These are phyloP conservation scores for Sporothrix euskadiensis DNA, from an alignment of 2,329 filamentous ascomycete species.

Conservation along the genomic window DNA sequence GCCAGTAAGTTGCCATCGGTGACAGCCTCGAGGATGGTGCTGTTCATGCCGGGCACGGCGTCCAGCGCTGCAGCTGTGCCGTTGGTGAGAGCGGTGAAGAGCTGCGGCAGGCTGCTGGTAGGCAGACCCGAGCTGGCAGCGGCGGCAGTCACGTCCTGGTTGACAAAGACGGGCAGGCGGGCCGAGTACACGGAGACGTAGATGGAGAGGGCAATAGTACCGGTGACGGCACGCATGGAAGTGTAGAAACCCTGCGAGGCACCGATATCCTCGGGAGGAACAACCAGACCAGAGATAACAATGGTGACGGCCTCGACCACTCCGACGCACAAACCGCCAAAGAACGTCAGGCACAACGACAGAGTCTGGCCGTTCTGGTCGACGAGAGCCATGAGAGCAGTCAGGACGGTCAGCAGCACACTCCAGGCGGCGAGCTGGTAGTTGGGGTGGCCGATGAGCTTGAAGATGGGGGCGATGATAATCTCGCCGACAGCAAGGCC, in stretches of 20 bases:
- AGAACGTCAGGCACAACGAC: slow-evolving; percentile 14
- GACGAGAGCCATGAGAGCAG: slow-evolving; percentile 23
- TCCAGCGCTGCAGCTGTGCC: slow-evolving; percentile 21
- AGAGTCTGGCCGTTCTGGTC: slow-evolving; percentile 19
- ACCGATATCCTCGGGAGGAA: slow-evolving; percentile 27
- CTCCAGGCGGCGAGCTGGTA: slow-evolving; percentile 23
- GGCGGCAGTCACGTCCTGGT: not conserved
- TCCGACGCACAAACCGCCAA: slow-evolving; percentile 17
- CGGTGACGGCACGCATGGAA: slow-evolving; percentile 22
- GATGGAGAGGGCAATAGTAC: slow-evolving; percentile 22
- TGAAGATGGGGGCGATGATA: slow-evolving; percentile 21
- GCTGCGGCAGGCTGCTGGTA: slow-evolving; percentile 3
- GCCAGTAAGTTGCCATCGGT: not conserved
- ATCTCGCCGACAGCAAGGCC: slow-evolving; percentile 24
- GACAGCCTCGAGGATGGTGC: not conserved
- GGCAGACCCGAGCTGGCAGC: slow-evolving; percentile 12
- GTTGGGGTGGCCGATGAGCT: slow-evolving; percentile 20
- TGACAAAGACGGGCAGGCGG: slow-evolving; percentile 20
- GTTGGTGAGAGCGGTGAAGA: slow-evolving; percentile 19
- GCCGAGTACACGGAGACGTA: slow-evolving; percentile 25
- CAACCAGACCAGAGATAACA: slow-evolving; percentile 22
- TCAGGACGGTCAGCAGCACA: slow-evolving; percentile 13
- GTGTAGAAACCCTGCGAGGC: slow-evolving; percentile 19
- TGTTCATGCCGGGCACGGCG: slow-evolving; percentile 24
- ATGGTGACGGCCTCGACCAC: slow-evolving; percentile 24